Percentiles rank a stretch among this genome's conserved stretches.
Evolutionary conservation across 805 yeast genomes (phyloP).

Genomic region (Hanseniaspora nectarophila): DNA sequence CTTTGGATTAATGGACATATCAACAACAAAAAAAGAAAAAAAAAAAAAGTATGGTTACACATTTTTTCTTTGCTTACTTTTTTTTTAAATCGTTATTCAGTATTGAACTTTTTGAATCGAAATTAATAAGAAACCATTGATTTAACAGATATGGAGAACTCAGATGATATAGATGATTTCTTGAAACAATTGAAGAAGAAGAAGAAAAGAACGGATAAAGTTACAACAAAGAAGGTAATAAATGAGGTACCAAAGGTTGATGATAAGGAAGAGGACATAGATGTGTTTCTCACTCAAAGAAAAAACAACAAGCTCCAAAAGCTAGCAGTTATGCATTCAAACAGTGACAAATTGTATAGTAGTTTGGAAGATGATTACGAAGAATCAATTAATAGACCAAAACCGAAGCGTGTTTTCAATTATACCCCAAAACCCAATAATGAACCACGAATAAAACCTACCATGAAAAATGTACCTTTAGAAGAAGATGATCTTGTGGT

Average conservation of each 20-base stretch:
- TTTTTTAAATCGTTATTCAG: neutral
- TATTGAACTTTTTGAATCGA: too few relatives aligned
- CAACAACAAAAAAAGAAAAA: too few relatives aligned
- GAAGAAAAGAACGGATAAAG: neutral
- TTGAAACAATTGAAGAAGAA: conserved; percentile 1
- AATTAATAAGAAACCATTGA: neutral
- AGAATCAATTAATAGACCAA: neutral
- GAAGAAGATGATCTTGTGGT: too few relatives aligned
- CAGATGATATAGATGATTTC: neutral
- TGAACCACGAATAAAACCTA: neutral
- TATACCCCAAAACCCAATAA: neutral
- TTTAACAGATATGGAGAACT: neutral
- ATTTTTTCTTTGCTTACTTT: too few relatives aligned
- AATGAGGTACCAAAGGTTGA: neutral
- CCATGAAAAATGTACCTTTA: too few relatives aligned
- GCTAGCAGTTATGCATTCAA: neutral
- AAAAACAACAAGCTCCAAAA: neutral
- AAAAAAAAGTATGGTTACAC: too few relatives aligned
- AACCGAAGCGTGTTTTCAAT: neutral
- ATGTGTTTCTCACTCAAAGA: neutral
- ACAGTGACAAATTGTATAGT: neutral
- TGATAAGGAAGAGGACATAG: neutral
- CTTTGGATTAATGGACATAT: too few relatives aligned
- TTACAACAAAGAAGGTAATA: neutral
- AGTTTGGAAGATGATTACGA: neutral